Evolutionary conservation across 768 basidiomycete genomes (phyloP), one percentile per base, ranked within the genome.

Genomic region (Strobilomyces confusus): DNA sequence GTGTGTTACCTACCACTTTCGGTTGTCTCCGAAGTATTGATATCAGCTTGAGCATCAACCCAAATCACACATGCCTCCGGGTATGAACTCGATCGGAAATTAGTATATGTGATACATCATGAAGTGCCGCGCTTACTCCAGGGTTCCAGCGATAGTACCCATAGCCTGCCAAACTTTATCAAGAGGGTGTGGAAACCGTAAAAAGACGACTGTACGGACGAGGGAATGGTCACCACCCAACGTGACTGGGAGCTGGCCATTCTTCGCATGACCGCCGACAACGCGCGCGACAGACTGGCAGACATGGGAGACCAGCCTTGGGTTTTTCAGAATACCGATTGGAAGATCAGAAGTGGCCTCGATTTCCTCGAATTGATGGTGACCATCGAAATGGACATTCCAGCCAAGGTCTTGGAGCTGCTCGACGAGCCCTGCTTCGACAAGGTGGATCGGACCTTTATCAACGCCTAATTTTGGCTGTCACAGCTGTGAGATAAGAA

Each of bases 21-120:
- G 19, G 94, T 94, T 15, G 89, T 83, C 51, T 87, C 82, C 12
- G 80, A 73, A 7, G 95, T 97, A 71, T 99, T 98, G 74, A 99
- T 92, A 68, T 98, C 97, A 19, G 93, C 88, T 63, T 98, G 97
- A 3, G 97, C 97, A 67, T 99, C 97, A 54, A 98, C 77, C 97
- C 97, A 98, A 56, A 99, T 75, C 33, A 99, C 86, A 66, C 91
- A 90, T 22, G 89, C 84, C 26, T 92, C 81, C 13, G 89, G 86
- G 64, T 90, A 79, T 43, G 77, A 75, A 52, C 90, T 92, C 46
- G 23, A 56, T 50, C 36, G 33, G 5, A 40, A 47, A 49, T 63
- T 23, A 57, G 47, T 33, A 26, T 47, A 25, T 29, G 41, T 22
- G 30, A 33, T 25, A 25, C 12, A 30, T 15, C 48, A 23, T 4